Base-by-base conservation (phyloP, 2,329 filamentous ascomycete species). In the Epichloe gansuensis region DNA sequence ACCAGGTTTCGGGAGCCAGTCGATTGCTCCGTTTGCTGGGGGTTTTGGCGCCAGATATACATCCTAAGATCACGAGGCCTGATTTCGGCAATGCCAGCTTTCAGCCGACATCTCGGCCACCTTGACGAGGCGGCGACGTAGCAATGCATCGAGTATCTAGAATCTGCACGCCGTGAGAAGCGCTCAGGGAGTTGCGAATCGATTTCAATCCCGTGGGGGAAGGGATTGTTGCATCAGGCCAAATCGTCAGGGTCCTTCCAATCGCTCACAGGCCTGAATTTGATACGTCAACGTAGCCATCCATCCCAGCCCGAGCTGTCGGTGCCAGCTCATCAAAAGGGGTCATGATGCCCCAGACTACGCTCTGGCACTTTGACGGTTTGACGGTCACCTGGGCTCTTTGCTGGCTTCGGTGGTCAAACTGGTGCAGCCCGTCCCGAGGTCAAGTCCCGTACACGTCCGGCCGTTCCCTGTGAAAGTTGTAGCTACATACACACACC, bases 301-400 rank as follows among this genome's bases (percentile, higher is more conserved):
- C 44, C 25, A 50, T 47, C 44, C 25, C 25, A 21, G 51, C 45
- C 48, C 51, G 44, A 39, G 38, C 27, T 31, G 40, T 49, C 49
- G 54, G 54, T 51, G 49, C 54, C 51, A 51, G 41, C 45, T 49
- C 54, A 53, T 40, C 44, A 49, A 38, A 52, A 50, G 4, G 13
- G 25, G 35, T 43, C 42, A 44, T 34, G 23, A 34, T 44, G 42
- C 15, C 42, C 42, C 42, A 35, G 45, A 35, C 43, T 9, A 31
- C 43, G 36, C 17, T n/a, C 21, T n/a, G n/a, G 6, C 39, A 12
- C 9, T 21, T 31, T n/a, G 8, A 36, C 12, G 53, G 42, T 54
- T 31, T n/a, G 8, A 36, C 12, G 53, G 42, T 54, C 53, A 54
- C 49, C 53, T 52, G 53, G 25, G 17, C 46, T 39, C 25, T n/a